These are phyloP conservation scores for Tuber melanosporum DNA, from an alignment of 495 filamentous ascomycete species.

Conservation along the genomic window DNA sequence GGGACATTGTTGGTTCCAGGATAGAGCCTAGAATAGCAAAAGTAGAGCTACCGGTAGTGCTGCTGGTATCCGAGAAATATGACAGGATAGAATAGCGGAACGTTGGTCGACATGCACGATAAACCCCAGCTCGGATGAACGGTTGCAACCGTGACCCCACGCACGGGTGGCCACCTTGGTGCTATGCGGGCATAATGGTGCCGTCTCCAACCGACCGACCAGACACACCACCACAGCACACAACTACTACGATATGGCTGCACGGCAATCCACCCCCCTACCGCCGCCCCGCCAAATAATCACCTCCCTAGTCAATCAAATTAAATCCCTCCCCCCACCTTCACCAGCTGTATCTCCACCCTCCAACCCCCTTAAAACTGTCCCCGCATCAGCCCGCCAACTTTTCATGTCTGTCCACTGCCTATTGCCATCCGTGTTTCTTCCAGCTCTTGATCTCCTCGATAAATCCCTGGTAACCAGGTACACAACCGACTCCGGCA, in stretches of 20 bases:
- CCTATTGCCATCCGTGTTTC: constrained; percentile 52
- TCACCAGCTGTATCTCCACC: neutral
- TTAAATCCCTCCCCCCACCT: neutral
- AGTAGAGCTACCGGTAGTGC: neutral
- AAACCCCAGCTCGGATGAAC: neutral
- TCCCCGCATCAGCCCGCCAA: constrained; percentile 42
- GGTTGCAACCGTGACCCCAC: neutral
- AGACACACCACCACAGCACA: neutral
- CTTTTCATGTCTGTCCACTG: constrained; percentile 52
- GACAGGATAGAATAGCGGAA: neutral
- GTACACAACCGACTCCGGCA: constrained; percentile 8
- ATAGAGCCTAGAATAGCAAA: neutral
- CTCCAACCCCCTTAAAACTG: constrained; percentile 16
- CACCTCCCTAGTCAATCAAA: constrained; percentile 21
- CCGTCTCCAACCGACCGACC: neutral
- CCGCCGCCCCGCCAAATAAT: constrained; percentile 17
- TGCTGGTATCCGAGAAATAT: neutral
- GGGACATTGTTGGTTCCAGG: neutral
- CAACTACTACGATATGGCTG: neutral
- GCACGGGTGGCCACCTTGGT: neutral
- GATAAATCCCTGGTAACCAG: constrained; percentile 56
- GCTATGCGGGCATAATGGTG: neutral
- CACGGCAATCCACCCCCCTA: neutral
- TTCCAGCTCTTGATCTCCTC: constrained; percentile 61
- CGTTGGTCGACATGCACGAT: neutral